A percentile compares a stretch with the other conserved stretches of the same genome.
phyloP scores from a whole-genome alignment of 1,139 yeast genomes.

The Yarrowia galli region DNA sequence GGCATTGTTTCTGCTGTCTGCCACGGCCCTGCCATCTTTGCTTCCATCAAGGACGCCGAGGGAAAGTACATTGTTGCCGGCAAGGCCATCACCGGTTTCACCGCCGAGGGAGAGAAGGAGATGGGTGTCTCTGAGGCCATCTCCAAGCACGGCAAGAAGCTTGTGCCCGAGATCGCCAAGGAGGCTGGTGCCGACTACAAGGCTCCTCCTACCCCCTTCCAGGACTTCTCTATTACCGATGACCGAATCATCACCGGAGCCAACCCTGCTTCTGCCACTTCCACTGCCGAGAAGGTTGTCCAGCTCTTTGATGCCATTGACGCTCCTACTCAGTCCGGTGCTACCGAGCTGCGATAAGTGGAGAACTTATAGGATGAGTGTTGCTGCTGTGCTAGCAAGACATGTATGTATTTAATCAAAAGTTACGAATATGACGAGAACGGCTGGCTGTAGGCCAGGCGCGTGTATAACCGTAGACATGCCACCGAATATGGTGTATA shows the following conservation, averaged over 20 bases:
- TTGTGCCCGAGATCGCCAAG: constrained; percentile 49
- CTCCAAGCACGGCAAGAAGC: constrained; percentile 41
- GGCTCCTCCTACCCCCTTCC: constrained; percentile 59
- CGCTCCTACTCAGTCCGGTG: constrained; percentile 33
- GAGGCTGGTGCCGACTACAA: constrained; percentile 56
- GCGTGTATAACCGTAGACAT: no score
- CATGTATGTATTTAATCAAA: not conserved
- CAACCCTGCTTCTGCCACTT: constrained; percentile 66
- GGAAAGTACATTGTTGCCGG: constrained; percentile 60
- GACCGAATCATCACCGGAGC: constrained; percentile 67
- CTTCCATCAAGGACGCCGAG: constrained; percentile 54
- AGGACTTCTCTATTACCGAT: constrained; percentile 58
- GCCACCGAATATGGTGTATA: no score
- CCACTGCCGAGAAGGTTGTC: constrained; percentile 56
- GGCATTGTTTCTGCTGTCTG: constrained; percentile 71
- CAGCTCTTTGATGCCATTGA: constrained; percentile 40
- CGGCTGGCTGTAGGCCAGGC: no score
- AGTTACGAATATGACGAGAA: not conserved
- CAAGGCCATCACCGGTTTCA: constrained; percentile 66
- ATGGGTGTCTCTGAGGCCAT: constrained; percentile 50
- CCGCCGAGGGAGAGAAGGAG: constrained; percentile 60
- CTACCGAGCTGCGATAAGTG: constrained; percentile 2
- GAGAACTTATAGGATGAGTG: no score
- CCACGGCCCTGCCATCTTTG: constrained; percentile 68
- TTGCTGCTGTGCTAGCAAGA: no score